Percentiles rank a stretch among this genome's conserved stretches.
phyloP scores from a whole-genome alignment of 257 asterid species.

The Solanum lignicaule region DNA sequence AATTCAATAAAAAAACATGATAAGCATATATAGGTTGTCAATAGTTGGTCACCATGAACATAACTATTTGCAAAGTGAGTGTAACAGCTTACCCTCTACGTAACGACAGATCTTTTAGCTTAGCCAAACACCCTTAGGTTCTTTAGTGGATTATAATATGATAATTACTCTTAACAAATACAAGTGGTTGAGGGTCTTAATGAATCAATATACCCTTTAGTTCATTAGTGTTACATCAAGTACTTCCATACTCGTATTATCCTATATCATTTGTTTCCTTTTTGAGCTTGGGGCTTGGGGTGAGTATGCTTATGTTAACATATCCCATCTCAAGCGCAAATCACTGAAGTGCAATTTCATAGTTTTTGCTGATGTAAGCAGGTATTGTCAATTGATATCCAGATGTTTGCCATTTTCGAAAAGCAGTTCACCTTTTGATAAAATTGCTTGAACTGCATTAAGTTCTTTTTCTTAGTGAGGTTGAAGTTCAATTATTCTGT shows the following conservation, averaged over 20 bases:
- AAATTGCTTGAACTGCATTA: neutral
- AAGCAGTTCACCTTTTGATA: neutral
- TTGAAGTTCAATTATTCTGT: neutral
- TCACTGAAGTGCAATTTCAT: neutral
- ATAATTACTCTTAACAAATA: neutral
- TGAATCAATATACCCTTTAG: neutral
- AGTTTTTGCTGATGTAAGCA: neutral
- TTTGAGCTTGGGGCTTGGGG: neutral
- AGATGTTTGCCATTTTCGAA: neutral
- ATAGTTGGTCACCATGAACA: neutral
- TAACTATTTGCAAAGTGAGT: neutral
- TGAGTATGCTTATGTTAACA: neutral
- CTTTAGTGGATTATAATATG: neutral
- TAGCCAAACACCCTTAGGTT: neutral
- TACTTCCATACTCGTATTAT: neutral
- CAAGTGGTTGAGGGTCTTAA: neutral
- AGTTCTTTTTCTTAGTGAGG: neutral
- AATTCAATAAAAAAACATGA: neutral
- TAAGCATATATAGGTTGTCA: neutral
- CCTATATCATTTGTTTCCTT: neutral
- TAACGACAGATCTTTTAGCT: neutral
- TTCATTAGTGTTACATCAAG: neutral
- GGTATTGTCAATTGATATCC: neutral
- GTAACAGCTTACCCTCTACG: neutral
- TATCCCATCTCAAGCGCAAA: neutral